Percentiles rank a stretch among this genome's conserved stretches.
These are phyloP conservation scores for Russula olivacea DNA, from an alignment of 768 basidiomycete species.

Conservation along the genomic window DNA sequence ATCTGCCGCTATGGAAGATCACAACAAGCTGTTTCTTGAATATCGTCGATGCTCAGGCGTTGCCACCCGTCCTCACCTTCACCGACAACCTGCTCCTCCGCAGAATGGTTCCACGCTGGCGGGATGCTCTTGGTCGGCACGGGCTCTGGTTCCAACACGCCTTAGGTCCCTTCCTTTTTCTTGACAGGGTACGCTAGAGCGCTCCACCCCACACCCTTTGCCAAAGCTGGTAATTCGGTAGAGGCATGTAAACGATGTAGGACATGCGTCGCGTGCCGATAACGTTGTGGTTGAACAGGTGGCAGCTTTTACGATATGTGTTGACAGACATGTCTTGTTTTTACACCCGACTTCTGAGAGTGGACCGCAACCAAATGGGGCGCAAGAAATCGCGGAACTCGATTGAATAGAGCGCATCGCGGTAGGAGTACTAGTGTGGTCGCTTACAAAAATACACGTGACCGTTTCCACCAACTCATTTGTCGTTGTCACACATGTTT, in stretches of 20 bases:
- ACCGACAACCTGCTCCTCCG: conserved; percentile 91
- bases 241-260: conserved; percentile 95
- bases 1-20: too few relatives aligned
- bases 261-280: conserved; percentile 91
- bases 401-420: conserved; percentile 85
- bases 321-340: conserved; percentile 97
- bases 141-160: conserved; percentile 60
- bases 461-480: too few relatives aligned
- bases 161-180: conserved; percentile 45
- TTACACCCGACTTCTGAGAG: conserved; percentile 79
- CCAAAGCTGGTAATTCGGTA: conserved; percentile 70
- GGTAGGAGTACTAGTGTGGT: conserved; percentile 67
- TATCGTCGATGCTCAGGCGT: conserved; percentile 79
- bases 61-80: conserved; percentile 63
- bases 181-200: conserved; percentile 78
- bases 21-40: too few relatives aligned
- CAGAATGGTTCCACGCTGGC: conserved; percentile 89
- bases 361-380: conserved; percentile 78
- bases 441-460: too few relatives aligned
- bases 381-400: conserved; percentile 79
- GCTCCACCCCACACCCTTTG: conserved; percentile 88
- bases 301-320: conserved; percentile 85
- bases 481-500: too few relatives aligned
- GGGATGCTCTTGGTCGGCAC: conserved; percentile 62
- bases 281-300: conserved; percentile 96